Evolutionary conservation across 78 protist genomes (phyloP), one percentile per base, ranked within the genome.

Genomic region (Cavenderia fasciculata): DNA sequence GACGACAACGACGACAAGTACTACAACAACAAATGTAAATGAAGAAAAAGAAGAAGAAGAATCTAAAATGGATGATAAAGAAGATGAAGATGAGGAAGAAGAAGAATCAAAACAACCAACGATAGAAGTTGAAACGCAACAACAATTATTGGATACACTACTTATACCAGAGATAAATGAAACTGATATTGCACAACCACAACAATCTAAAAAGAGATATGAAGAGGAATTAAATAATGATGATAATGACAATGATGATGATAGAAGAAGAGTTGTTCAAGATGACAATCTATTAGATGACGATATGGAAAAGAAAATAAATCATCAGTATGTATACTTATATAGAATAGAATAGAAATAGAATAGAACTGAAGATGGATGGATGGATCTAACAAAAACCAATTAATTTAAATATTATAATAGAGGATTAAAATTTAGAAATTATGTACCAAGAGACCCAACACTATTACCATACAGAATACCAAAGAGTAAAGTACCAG

Each of bases 381-480:
- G n/a, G n/a, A n/a, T n/a, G n/a, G n/a, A n/a, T n/a, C n/a, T 61
- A 61, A 14, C 41, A 18, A 4, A 4, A 18, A 16, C 3, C 33
- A 18, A 4, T 61, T 12, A 61, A 31, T 4, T 61, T 18, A 4
- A 29, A 4, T 34, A 61, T 31, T 34, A 31, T 6, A 34, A 72
- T n/a, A 75, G 86, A 18, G 89, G 89, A 82, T 29, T 82, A 7
- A 82, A 82, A 31, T 82, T 82, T 82, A 82, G 89, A 68, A 82
- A 82, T 43, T 82, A 82, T 56, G 34, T n/a, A 66, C 89, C 89
- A 41, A 82, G 41, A 43, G 89, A 82, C 19, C 25, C 16, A 34
- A 66, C 68, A 66, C 33, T 82, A 18, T 21, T 27, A 54, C 34
- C 46, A 68, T 82, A 82, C 56, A 65, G 52, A 43, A 1, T 82